A percentile compares a stretch with the other conserved stretches of the same genome.
Conservation (phyloP, 345 rosid genomes). For the Diplotaxis tenuifolia region DNA sequence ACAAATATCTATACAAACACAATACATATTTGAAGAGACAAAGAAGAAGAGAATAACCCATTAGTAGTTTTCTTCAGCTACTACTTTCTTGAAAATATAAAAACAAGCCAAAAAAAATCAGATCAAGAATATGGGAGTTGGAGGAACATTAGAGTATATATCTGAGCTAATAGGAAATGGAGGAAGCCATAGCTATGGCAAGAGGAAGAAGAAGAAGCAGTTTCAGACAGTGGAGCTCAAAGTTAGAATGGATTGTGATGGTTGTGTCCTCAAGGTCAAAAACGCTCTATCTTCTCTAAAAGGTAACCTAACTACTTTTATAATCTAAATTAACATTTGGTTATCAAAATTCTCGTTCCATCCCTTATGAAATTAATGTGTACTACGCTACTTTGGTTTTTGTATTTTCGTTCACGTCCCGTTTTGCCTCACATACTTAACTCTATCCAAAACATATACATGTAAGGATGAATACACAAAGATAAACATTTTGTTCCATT, state of each 20-base stretch:
- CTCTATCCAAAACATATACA: not conserved
- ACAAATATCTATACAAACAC: slow-evolving; percentile 22
- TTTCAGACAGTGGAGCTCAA: slow-evolving; percentile 86
- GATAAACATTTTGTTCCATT: not conserved
- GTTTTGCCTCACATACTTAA: not conserved
- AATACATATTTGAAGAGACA: slow-evolving; percentile 13
- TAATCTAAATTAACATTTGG: not conserved
- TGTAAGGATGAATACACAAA: not conserved
- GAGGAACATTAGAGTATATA: slow-evolving; percentile 74
- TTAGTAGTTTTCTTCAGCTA: too few relatives aligned
- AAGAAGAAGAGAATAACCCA: not conserved
- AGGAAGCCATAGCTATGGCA: slow-evolving; percentile 51
- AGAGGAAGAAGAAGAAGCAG: slow-evolving; percentile 64
- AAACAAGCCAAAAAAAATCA: not conserved
- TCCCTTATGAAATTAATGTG: not conserved
- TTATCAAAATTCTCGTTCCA: not conserved
- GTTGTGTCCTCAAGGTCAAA: slow-evolving; percentile 94
- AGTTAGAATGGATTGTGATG: slow-evolving; percentile 98
- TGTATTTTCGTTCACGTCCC: not conserved
- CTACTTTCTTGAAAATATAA: not conserved
- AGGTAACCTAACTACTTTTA: slow-evolving; percentile 43
- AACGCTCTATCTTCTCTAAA: slow-evolving; percentile 76
- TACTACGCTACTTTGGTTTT: not conserved
- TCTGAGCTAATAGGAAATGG: slow-evolving; percentile 59
- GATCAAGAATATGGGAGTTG: slow-evolving; percentile 68